Base-by-base conservation (phyloP, 441 rosid genomes). In the Populus tomentosa region DNA sequence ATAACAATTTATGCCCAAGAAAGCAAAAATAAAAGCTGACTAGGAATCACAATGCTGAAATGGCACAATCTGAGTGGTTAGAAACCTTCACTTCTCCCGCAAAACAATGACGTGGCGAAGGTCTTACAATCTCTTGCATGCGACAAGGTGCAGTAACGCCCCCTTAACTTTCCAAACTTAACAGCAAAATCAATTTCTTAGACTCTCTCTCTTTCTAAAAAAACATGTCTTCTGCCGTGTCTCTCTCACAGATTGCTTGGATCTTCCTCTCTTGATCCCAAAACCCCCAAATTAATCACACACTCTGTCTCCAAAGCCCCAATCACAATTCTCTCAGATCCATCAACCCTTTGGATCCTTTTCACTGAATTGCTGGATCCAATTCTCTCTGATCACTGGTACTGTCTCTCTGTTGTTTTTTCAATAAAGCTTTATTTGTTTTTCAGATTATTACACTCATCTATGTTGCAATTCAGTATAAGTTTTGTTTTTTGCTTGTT, bases 11-110 rank as follows among this genome's bases (percentile, higher is more conserved):
- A 38, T 38, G 46, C 46, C 4, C 46, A 38, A 38, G 46, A 38
- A 38, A 38, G 46, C 13, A 38, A 38, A 38, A 26, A 3, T 10
- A 40, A 1, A 16, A 0, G 69, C 50, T 69, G 69, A 61, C 38
- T 20, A 56, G 67, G 72, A 26, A 11, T 77, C 1, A 1, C 13
- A 38, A 50, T 65, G 70, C 82, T 40, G 66, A 80, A 23, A 9
- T 80, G 83, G 83, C 83, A 76, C 2, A 63, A 62, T 46, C 50
- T 77, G 56, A 80, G 50, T 68, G 83, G 72, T 16, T 32, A 18
- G 24, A 21, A 62, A 38, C 46, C 46, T 38, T 38, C 46, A 38
- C 46, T 38, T 38, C 46, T 10, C 46, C 67, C 61, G 4, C 71
- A 67, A 7, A 30, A 59, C 32, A 46, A 4, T 69, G 56, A 68